Evolutionary conservation across 768 basidiomycete genomes (phyloP), one percentile per base, ranked within the genome.

Genomic region (Heimioporus sp.): DNA sequence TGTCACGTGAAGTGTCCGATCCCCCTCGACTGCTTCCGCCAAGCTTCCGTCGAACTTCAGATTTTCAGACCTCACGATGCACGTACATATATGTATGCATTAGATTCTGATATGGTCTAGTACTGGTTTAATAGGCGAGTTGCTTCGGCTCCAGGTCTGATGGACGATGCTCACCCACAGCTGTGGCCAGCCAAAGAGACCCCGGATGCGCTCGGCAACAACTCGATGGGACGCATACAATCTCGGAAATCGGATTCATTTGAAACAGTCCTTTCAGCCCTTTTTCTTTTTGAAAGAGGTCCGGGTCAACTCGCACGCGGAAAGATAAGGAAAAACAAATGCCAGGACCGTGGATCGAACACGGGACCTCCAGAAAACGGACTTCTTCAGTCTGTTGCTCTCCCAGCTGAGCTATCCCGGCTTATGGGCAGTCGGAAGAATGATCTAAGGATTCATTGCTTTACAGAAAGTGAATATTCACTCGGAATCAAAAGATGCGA

Each of bases 401-500:
- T 83, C 81, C 81, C 81, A 82, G 76, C 80, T 83, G 81, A 83
- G 81, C 81, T 83, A 83, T 72, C 77, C 76, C 78, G 80, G 79
- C 80, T 31, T 3, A 21, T 5, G n/a, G 15, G 16, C 3, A 10
- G 3, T 17, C 11, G 6, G 21, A 9, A 5, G 3, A 20, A 48
- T 34, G 15, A 28, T 24, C 24, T n/a, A 24, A 38, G n/a, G 24
- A 24, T 24, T 11, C 17, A 31, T 42, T 17, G 36, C 32, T 32
- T 35, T 50, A 36, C 7, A 16, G n/a, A 32, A 12, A 35, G 5
- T 32, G n/a, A 32, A 12, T 10, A 12, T 32, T 56, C 46, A 68
- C 37, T 58, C 51, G 39, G 51, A 52, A 46, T 56, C 57, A 43
- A 57, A 67, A 51, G 48, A 60, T 45, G 67, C 55, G 31, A 69